Base-by-base conservation (phyloP, 1,284 basidiomycete genomes). In the Heterobasidion irregulare region DNA sequence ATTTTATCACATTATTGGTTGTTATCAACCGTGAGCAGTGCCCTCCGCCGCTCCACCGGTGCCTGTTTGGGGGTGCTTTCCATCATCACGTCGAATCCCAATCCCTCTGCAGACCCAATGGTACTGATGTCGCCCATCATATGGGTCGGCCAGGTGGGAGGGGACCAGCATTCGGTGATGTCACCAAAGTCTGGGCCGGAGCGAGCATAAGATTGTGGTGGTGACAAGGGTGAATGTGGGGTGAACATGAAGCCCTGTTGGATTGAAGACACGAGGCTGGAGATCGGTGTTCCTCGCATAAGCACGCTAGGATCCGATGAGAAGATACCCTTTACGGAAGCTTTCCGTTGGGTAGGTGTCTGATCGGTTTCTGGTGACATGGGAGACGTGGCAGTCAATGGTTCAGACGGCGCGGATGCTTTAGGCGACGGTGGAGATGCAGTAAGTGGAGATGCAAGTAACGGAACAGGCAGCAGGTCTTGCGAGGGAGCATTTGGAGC, bases 211-310 rank as follows among this genome's bases (percentile, higher is more conserved):
- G 74, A 72, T 52, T 77, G 72, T 15, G 79, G 76, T 18, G 82
- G 82, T 2, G 82, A 83, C 38, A 84, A 69, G 2, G 82, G 81
- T 2, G 77, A 76, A 32, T 72, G 72, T 16, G 83, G 83, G 7
- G 83, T 82, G 61, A 79, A 78, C 34, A 84, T 65, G 66, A 89
- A 89, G 13, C 84, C 86, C 26, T 73, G 77, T 61, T 88, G 77
- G 57, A 89, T 89, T 3, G 83, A 84, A 36, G 76, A 75, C 43
- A 89, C 72, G 43, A 89, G 73, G 7, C 78, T 72, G 2, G 86
- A 86, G 53, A 89, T 89, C 1, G 86, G 86, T 33, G 86, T 88
- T 59, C 77, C 66, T 50, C 61, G 61, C 35, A 65, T 16, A 32
- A 13, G 12, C 6, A 13, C 18, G 10, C 18, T 16, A 16, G 10